Evolutionary conservation across 2,329 filamentous ascomycete genomes (phyloP), one percentile per base, ranked within the genome.

Genomic region (Basipetospora chlamydospora): DNA sequence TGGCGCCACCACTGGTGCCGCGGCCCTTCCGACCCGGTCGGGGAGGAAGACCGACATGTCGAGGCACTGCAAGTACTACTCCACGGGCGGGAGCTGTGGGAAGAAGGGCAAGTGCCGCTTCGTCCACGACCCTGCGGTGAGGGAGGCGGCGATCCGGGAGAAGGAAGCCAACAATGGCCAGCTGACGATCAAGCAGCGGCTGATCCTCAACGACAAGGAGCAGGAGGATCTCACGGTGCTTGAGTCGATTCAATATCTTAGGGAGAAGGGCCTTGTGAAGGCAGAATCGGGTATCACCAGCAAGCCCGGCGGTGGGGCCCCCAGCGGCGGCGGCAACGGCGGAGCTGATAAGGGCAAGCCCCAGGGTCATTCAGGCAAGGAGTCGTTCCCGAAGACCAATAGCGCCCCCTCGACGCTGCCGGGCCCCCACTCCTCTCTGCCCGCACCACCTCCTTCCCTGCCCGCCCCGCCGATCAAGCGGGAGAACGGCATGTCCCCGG

Each of bases 71-170:
- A 80, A 80, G 57, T 80, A 80, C 54, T 80, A 70, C 51, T 76
- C 74, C 26, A 79, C 74, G 36, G 75, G 75, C 45, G 75, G 75
- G 42, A 75, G 64, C 40, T 80, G 75, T 56, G 75, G 74, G 36
- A 80, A 80, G 66, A 77, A 77, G 67, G 72, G 73, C 72, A 79
- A 79, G 73, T 80, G 75, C 62, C 75, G 75, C 58, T 80, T 80
- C 57, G 72, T 77, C 44, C 75, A 80, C 53, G 75, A 80, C 50
- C 65, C 67, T 13, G 67, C 69, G 43, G 68, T 76, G 40, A 66
- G 75, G 45, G 71, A 75, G 47, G 70, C 70, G 44, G 74, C 74
- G 39, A 61, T 79, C 33, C 68, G 66, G 48, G 74, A 78, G 50
- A 68, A 73, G 41, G 73, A 75, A 47, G 63, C 66, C 47, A 79